Conservation (phyloP, 495 filamentous ascomycete species). For the Neurospora sp. region DNA sequence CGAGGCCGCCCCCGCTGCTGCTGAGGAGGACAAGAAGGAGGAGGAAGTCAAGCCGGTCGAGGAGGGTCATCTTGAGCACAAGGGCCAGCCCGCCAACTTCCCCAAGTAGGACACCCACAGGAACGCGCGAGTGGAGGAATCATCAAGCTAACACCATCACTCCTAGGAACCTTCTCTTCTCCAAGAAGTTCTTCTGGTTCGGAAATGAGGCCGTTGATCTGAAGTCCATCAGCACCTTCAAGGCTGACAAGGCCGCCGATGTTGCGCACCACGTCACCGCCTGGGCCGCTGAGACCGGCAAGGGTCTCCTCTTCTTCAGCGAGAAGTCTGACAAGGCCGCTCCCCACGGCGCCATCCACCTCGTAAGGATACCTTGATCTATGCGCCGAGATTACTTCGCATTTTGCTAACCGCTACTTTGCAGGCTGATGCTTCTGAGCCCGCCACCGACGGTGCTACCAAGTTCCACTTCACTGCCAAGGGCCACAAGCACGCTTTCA, state of each 20-base stretch:
- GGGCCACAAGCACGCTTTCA: constrained; percentile 85
- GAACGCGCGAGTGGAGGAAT: not conserved
- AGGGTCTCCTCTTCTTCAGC: constrained; percentile 86
- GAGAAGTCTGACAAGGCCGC: constrained; percentile 73
- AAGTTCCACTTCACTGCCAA: constrained; percentile 79
- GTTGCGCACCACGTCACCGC: constrained; percentile 69
- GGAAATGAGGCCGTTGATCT: constrained; percentile 67
- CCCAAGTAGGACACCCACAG: constrained; percentile 62
- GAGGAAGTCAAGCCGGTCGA: constrained; percentile 55
- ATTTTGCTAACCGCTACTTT: constrained; percentile 9
- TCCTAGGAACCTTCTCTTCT: constrained; percentile 36
- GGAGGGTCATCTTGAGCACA: constrained; percentile 75
- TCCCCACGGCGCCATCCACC: constrained; percentile 72
- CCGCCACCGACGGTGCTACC: constrained; percentile 57
- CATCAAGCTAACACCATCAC: constrained; percentile 10
- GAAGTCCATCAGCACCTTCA: constrained; percentile 63
- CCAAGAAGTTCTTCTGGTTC: constrained; percentile 76
- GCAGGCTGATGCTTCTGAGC: constrained; percentile 74
- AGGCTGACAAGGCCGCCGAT: constrained; percentile 73
- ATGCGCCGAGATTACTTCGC: not conserved
- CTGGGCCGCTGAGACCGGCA: constrained; percentile 87
- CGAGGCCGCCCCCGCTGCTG: constrained; percentile 26
- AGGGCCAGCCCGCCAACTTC: constrained; percentile 66
- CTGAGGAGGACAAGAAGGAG: constrained; percentile 39
- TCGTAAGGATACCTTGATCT: constrained; percentile 45